Percentiles rank a stretch among this genome's conserved stretches.
These are phyloP conservation scores for Hypoxylon subgilvum DNA, from an alignment of 495 filamentous ascomycete species.

Conservation along the genomic window DNA sequence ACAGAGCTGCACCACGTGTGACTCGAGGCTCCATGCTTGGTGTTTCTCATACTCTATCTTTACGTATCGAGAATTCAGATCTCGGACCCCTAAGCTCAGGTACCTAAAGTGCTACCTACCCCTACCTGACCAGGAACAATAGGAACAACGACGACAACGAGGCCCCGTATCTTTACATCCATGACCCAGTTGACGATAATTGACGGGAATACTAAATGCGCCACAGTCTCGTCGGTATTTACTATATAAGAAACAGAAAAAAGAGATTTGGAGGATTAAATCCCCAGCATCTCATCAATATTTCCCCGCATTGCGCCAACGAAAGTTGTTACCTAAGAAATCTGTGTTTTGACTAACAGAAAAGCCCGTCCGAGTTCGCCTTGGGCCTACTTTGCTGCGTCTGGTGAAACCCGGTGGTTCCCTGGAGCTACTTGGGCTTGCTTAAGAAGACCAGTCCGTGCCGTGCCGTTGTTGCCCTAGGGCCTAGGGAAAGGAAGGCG, in stretches of 20 bases:
- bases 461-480: conserved; percentile 17
- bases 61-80: conserved; percentile 24
- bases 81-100: too few species aligned
- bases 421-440: neutral
- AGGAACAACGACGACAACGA: conserved; percentile 12
- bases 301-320: conserved; percentile 54
- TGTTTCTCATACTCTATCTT: conserved; percentile 29
- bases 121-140: too few species aligned
- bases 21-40: conserved; percentile 28
- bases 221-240: conserved; percentile 1
- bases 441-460: conserved; percentile 2
- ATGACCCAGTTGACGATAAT: conserved; percentile 18
- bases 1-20: conserved; percentile 23
- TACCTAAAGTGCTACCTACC: too few species aligned
- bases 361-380: conserved; percentile 39
- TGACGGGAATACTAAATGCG: conserved; percentile 6
- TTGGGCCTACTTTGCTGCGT: conserved; percentile 13
- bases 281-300: conserved; percentile 35
- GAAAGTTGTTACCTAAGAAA: conserved; percentile 57
- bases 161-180: conserved; percentile 4
- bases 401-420: conserved; percentile 28
- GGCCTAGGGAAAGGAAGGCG: conserved; percentile 11
- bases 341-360: conserved; percentile 57
- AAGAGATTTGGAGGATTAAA: neutral
- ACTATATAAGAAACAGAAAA: neutral